Conservation (phyloP, 176 grass and related monocot genomes). For the Oryza glumipatula region DNA sequence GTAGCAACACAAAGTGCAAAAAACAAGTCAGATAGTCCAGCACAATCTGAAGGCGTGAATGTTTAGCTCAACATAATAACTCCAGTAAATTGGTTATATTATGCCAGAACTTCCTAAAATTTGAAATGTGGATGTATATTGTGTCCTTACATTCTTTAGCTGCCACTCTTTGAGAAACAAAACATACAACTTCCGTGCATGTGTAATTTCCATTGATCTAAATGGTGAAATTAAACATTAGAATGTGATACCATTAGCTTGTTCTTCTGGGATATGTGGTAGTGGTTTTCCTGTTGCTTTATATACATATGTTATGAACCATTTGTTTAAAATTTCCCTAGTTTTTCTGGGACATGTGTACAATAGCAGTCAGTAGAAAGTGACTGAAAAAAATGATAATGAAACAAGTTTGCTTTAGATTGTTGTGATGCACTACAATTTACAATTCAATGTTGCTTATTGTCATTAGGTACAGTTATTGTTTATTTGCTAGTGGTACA, state of each 20-base stretch:
- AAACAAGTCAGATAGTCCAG: slow-evolving; percentile 38
- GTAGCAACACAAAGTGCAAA: slow-evolving; percentile 24
- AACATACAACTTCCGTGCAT: neutral
- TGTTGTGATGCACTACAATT: slow-evolving; percentile 19
- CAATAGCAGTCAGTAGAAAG: neutral
- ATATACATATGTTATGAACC: neutral
- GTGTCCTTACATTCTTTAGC: neutral
- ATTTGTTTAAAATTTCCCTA: neutral
- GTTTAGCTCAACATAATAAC: neutral
- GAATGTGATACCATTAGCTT: neutral
- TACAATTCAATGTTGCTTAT: slow-evolving; percentile 30
- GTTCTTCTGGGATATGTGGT: neutral
- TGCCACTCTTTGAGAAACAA: neutral
- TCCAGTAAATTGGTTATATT: neutral
- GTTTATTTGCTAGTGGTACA: neutral
- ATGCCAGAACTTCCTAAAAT: neutral
- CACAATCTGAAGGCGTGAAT: slow-evolving; percentile 24
- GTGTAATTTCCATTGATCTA: neutral
- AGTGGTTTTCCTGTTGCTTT: neutral
- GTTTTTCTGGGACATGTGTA: neutral
- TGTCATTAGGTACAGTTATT: neutral
- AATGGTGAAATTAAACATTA: slow-evolving; percentile 6
- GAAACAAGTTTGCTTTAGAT: neutral
- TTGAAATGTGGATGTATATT: slow-evolving; percentile 2
- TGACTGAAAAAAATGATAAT: neutral